Base-by-base conservation (phyloP, 352 stramenopile genomes). In the Phytophthora quininea region DNA sequence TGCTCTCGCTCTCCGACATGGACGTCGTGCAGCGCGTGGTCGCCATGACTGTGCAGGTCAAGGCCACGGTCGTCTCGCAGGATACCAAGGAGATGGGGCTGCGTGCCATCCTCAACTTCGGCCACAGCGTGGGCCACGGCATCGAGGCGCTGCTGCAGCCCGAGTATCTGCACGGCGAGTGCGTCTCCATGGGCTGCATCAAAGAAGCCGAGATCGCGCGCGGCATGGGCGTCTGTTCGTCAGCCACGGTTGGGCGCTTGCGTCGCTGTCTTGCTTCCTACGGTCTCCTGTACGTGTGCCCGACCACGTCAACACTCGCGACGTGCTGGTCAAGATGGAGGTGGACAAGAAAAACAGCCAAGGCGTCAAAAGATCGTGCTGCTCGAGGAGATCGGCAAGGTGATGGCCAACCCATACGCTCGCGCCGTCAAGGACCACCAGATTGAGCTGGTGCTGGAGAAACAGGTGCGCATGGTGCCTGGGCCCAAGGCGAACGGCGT, bases 51-150 rank as follows among this genome's bases (percentile, higher is more conserved):
- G 85, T 88, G 45, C 71, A 97, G 63, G 97, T 99, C 61, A 99
- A 99, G 79, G 93, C 96, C 29, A 89, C 90, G 43, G 96, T 99
- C 29, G 97, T 99, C 11, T 97, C 96, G 35, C 77, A 90, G 11
- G 97, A 99, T 73, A 96, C 98, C 54, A 96, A 96, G 71, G 97
- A 99, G 76, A 96, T 95, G 62, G 97, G 96, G 1, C 62, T 99
- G 30, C 88, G 97, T 14, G 97, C 97, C 12, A 99, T 98, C 37
- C 88, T 99, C 38, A 99, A 99, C 82, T 95, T 99, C 62, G 98
- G 98, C n/a, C 98, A 99, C 86, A 99, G 97, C 53, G 97, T 99
- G 66, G 98, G 97, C 58, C 98, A 99, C 76, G 97, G 97, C 48
- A 98, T 99, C 62, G 98, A 99, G 76, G 97, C 97, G 70, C 80